Conservation (phyloP, 2,329 filamentous ascomycete genomes). For the Xylariaceae sp. region DNA sequence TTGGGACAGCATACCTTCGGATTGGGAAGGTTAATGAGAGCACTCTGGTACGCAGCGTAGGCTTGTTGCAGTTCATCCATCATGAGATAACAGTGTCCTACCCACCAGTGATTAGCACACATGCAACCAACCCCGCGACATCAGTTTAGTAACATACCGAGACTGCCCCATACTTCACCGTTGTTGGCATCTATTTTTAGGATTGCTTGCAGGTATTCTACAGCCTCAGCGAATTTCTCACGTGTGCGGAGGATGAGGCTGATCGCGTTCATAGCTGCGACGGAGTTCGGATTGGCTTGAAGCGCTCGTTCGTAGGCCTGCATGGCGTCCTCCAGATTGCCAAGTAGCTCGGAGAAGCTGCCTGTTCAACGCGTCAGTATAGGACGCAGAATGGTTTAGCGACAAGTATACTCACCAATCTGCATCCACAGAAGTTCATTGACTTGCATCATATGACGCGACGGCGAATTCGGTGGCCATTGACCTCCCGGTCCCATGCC, state of each 20-base stretch:
- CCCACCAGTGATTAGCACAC: conserved; percentile 22
- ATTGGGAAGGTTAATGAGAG: conserved; percentile 86
- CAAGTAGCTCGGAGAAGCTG: conserved; percentile 80
- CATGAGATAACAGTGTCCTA: conserved; percentile 98
- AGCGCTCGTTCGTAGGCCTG: conserved; percentile 88
- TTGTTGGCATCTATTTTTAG: conserved; percentile 85
- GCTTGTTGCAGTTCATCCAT: conserved; percentile 97
- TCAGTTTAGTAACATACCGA: conserved; percentile 57
- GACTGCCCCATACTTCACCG: conserved; percentile 93
- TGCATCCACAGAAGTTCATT: conserved; percentile 92
- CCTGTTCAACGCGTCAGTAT: conserved; percentile 51
- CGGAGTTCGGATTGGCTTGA: conserved; percentile 82
- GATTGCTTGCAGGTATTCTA: conserved; percentile 89
- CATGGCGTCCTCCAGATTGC: conserved; percentile 85
- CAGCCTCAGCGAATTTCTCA: conserved; percentile 89
- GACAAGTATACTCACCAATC: conserved; percentile 59
- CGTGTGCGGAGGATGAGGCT: conserved; percentile 86
- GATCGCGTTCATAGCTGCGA: conserved; percentile 90
- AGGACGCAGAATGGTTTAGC: conserved; percentile 3
- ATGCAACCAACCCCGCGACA: not conserved
- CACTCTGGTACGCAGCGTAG: conserved; percentile 94
- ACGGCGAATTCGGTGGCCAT: conserved; percentile 53
- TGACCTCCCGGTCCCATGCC: conserved; percentile 54
- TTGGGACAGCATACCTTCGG: conserved; percentile 66
- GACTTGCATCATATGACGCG: conserved; percentile 71